phyloP scores from a whole-genome alignment of 495 filamentous ascomycete species.

The Clohesyomyces aquaticus region DNA sequence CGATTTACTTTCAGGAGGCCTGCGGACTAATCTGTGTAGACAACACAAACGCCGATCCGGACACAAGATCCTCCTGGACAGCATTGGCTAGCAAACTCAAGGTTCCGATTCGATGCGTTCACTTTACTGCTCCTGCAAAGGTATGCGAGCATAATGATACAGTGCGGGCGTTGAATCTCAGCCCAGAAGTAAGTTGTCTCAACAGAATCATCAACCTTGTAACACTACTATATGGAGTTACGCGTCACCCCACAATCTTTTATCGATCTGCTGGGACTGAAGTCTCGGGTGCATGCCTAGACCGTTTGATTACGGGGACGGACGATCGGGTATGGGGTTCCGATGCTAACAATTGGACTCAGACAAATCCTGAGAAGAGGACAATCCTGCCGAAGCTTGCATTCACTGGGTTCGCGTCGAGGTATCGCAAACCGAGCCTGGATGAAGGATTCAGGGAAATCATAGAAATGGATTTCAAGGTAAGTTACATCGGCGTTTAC shows the following conservation, averaged over 20 bases:
- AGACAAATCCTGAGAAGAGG: constrained; percentile 83
- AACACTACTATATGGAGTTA: constrained; percentile 13
- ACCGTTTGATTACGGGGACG: not conserved
- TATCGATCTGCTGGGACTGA: not conserved
- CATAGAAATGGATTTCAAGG: constrained; percentile 66
- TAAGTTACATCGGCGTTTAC: constrained; percentile 38
- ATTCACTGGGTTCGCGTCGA: constrained; percentile 70
- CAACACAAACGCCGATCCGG: constrained; percentile 86
- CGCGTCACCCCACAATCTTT: not conserved
- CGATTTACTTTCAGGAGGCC: not conserved
- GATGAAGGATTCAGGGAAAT: constrained; percentile 87
- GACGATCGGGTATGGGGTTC: constrained; percentile 1
- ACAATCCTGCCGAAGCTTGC: constrained; percentile 75
- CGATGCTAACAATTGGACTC: constrained; percentile 20
- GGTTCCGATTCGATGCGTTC: constrained; percentile 81
- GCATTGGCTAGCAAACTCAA: constrained; percentile 68
- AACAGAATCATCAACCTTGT: constrained; percentile 20
- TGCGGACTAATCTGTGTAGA: constrained; percentile 56
- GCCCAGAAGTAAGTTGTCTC: constrained; percentile 48
- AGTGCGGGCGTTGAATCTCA: constrained; percentile 72
- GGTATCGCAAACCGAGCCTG: constrained; percentile 71
- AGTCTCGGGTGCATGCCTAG: not conserved
- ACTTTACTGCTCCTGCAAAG: constrained; percentile 72
- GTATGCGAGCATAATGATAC: constrained; percentile 90
- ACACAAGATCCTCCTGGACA: constrained; percentile 75